Base-by-base conservation (phyloP, 345 rosid species). In the Acer saccharum region DNA sequence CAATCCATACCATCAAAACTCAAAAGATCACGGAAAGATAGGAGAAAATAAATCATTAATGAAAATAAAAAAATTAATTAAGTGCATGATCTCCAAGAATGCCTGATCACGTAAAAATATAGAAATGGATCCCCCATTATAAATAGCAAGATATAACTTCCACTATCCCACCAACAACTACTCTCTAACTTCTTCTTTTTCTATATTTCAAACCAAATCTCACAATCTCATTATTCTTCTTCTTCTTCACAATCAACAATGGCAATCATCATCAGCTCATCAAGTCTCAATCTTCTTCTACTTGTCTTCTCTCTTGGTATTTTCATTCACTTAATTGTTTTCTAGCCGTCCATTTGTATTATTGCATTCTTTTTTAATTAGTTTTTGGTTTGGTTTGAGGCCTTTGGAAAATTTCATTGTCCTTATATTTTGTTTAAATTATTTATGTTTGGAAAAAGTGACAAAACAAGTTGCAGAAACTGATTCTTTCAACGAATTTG, bases 231-330 rank as follows among this genome's bases (percentile, higher is more conserved):
- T 0, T 43, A 8, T 6, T 7, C 46, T 43, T 43, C 10, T 43
- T 43, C 46, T 43, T 43, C 46, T 43, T 43, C 2, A 27, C 68
- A 65, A 23, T 13, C 55, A 39, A 65, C 23, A 55, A 86, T 84
- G 86, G 80, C 76, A 43, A 48, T 65, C 58, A 35, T 35, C 39
- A 35, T 35, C 39, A 35, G 39, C 39, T 35, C 39, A 35, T 63
- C 68, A 21, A 21, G 52, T 25, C 39, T 74, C 73, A 67, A 0
- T 81, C 78, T 76, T 55, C 82, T 75, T 25, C 72, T 82, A 1
- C 71, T 81, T 29, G 35, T 86, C 60, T 61, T 84, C 78, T 79
- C 79, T 0, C 71, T 77, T 21, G 85, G 85, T 82, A 43, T 23
- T 60, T 29, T 48, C 10, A 27, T 27, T 16, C 3, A 10, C 71